Evolutionary conservation across 768 basidiomycete genomes (phyloP), one percentile per base, ranked within the genome.

Genomic region (Lactarius hengduanensis): DNA sequence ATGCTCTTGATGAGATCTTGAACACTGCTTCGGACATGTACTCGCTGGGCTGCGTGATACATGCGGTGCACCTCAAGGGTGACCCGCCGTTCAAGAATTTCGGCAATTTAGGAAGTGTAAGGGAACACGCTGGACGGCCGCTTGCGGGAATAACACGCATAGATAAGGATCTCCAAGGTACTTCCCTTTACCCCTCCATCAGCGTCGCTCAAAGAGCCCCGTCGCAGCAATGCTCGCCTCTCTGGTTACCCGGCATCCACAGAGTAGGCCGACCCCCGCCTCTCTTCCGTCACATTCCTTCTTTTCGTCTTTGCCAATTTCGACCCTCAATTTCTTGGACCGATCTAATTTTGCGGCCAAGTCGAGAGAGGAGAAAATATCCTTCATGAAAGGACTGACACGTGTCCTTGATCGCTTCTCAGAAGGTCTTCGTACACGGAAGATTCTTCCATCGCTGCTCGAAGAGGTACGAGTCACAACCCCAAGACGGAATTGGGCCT

Each of bases 251-350:
- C 85, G 94, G 60, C 86, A 90, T 69, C 83, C 90, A 34, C 81
- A 82, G 47, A 82, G 80, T 56, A 81, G 97, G 43, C 89, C 94
- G 28, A 87, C 88, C 0, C 92, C 96, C 7, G 80, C 85, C 3
- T 86, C 90, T 3, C 83, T 98, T 30, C 90, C 94, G 4, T 84
- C 89, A 0, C 89, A 94, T 73, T 75, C 94, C 0, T 98, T 96
- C 81, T 98, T 99, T 79, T 96, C 93, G 1, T 96, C 94, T 4
- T 81, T 98, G 13, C 93, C 96, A 8, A 95, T 98, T 28, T 96
- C 93, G 2, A 98, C 96, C 0, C 83, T 99, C 38, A 95, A 94
- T 73, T 99, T 98, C 78, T 80, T 99, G 62, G 96, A 98, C 73
- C 88, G 96, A 16, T 92, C 96, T 4, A 96, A 90, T 65, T 99